These are phyloP conservation scores for Myriosclerotinia scirpicola DNA, from an alignment of 2,329 filamentous ascomycete genomes.

Conservation along the genomic window DNA sequence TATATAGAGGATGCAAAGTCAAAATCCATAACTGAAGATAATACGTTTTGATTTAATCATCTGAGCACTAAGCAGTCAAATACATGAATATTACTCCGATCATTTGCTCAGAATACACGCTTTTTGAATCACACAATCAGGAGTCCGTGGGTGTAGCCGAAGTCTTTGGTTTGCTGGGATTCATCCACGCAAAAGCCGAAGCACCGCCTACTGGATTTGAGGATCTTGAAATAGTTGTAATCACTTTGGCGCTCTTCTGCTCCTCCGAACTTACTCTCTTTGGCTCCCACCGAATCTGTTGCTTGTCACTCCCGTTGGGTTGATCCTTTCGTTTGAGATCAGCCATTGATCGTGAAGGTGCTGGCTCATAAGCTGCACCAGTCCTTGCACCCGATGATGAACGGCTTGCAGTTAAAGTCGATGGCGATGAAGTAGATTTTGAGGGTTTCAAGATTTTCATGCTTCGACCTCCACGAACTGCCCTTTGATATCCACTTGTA, in stretches of 20 bases:
- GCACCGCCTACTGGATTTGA: constrained; percentile 88
- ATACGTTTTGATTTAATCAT: not conserved
- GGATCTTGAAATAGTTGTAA: constrained; percentile 50
- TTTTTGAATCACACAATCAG: constrained; percentile 8
- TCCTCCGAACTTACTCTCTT: constrained; percentile 49
- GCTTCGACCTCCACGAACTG: constrained; percentile 61
- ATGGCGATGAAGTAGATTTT: constrained; percentile 59
- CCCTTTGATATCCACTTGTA: constrained; percentile 63
- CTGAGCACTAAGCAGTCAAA: not conserved
- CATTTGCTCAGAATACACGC: constrained; percentile 10
- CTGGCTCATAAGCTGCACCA: constrained; percentile 54
- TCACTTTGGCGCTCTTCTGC: constrained; percentile 35
- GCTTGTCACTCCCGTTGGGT: constrained; percentile 40
- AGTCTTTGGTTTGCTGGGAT: constrained; percentile 44
- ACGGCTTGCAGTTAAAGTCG: constrained; percentile 42
- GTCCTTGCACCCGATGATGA: constrained; percentile 48
- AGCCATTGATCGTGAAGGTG: constrained; percentile 45
- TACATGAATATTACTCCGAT: constrained; percentile 2
- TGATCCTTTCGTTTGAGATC: constrained; percentile 58
- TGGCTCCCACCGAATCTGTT: constrained; percentile 50
- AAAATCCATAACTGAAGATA: not conserved
- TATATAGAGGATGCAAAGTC: not conserved
- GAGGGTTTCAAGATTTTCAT: constrained; percentile 90
- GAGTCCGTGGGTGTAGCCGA: constrained; percentile 25
- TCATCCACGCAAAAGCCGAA: constrained; percentile 93